Evolutionary conservation across 2,329 filamentous ascomycete species (phyloP).

Genomic region (Penicillium sp.): DNA sequence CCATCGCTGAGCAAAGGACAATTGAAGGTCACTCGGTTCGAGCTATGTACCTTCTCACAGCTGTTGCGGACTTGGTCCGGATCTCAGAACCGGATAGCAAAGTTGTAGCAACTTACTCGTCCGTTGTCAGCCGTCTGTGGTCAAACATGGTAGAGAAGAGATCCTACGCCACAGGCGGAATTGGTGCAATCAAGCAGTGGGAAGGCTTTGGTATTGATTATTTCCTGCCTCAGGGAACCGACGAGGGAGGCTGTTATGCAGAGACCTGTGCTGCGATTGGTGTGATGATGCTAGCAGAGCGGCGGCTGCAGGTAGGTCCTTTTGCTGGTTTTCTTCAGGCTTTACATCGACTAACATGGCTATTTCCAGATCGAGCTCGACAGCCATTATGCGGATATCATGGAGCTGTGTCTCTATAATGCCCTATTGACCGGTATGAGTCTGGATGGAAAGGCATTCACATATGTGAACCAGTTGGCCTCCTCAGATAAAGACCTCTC

Average conservation of each 20-base stretch:
- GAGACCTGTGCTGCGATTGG: slow-evolving; percentile 61
- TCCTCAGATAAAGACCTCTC: slow-evolving; percentile 52
- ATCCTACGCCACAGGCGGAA: slow-evolving; percentile 61
- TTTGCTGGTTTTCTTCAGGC: background rate
- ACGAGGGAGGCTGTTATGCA: slow-evolving; percentile 60
- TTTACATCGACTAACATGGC: background rate
- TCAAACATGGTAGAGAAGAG: slow-evolving; percentile 59
- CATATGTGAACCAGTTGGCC: slow-evolving; percentile 60
- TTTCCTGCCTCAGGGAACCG: slow-evolving; percentile 56
- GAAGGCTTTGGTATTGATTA: slow-evolving; percentile 60
- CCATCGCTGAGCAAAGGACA: slow-evolving; percentile 52
- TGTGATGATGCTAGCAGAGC: slow-evolving; percentile 58
- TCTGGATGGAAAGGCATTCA: slow-evolving; percentile 55
- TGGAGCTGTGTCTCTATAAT: slow-evolving; percentile 61
- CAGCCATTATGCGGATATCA: slow-evolving; percentile 54
- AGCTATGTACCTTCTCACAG: slow-evolving; percentile 59
- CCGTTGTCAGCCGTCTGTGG: slow-evolving; percentile 52
- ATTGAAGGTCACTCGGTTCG: slow-evolving; percentile 60
- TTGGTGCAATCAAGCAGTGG: slow-evolving; percentile 57
- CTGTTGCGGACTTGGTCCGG: slow-evolving; percentile 53
- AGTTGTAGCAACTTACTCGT: slow-evolving; percentile 31
- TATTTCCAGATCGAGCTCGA: slow-evolving; percentile 46
- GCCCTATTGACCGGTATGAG: slow-evolving; percentile 57
- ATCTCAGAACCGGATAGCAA: slow-evolving; percentile 32
- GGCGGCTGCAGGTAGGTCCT: slow-evolving; percentile 48